Evolutionary conservation across 192 early-diverging fungal species (phyloP).

Genomic region (Haplosporangium gracile): DNA sequence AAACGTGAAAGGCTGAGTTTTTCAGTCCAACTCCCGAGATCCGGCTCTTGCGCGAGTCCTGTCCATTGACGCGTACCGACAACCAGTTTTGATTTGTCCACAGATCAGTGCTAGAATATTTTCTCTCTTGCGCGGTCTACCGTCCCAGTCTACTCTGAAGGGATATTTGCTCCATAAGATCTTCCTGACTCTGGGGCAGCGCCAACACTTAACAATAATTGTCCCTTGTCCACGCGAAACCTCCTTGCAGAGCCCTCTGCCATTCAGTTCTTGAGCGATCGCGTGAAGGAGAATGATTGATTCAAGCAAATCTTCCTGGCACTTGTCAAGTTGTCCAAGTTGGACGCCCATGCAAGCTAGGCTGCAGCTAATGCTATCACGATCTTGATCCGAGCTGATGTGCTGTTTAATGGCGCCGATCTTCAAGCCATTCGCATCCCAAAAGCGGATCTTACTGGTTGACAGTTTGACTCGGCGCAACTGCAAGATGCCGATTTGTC

Average conservation of each 20-base stretch:
- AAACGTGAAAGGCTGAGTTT: no score
- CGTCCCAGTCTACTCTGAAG: no score
- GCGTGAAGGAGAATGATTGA: not conserved
- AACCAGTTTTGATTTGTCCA: no score
- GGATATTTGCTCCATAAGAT: no score
- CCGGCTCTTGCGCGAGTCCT: no score
- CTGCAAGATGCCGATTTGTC: constrained; percentile 1
- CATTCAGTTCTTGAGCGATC: constrained; percentile 12
- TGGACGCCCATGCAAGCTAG: not conserved
- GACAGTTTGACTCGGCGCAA: not conserved
- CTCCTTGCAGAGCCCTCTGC: not conserved
- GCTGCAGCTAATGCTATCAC: constrained; percentile 13
- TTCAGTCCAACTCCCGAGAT: no score
- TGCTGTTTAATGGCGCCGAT: not conserved
- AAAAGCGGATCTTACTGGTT: not conserved
- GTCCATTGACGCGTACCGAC: no score
- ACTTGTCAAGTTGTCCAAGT: constrained; percentile 11
- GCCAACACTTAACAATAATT: no score
- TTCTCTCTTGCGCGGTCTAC: no score
- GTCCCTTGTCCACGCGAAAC: no score
- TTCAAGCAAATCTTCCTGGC: not conserved
- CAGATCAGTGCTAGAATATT: no score
- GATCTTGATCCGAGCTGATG: not conserved
- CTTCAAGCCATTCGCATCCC: not conserved
- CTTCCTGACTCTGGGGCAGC: no score